Percentiles rank a stretch among this genome's conserved stretches.
These are phyloP conservation scores for Mercurialis annua DNA, from an alignment of 345 rosid genomes.

Conservation along the genomic window DNA sequence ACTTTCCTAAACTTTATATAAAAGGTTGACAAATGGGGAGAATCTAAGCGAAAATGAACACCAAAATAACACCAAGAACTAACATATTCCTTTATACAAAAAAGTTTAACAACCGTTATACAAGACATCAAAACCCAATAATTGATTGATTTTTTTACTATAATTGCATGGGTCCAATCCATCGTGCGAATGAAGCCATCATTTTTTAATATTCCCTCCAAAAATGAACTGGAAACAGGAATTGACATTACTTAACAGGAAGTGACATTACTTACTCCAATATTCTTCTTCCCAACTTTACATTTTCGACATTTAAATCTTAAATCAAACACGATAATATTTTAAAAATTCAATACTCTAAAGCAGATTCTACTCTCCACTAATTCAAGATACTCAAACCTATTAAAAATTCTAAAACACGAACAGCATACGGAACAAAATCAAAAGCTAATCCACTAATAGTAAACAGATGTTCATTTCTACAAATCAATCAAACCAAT, in stretches of 20 bases:
- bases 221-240: background rate
- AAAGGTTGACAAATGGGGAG: background rate
- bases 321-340: no score
- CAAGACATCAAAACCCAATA: background rate
- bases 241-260: no score
- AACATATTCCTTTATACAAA: conserved; percentile 8
- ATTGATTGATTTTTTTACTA: background rate
- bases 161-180: background rate
- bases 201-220: no score
- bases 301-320: background rate
- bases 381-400: background rate
- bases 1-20: background rate
- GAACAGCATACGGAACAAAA: background rate
- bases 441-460: background rate
- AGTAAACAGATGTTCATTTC: background rate
- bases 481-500: no score
- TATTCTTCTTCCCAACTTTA: background rate
- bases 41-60: background rate
- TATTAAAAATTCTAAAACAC: background rate
- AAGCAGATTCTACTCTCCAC: background rate
- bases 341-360: background rate
- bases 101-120: no score
- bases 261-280: background rate
- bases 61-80: background rate
- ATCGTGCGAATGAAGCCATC: background rate